Evolutionary conservation across 1,139 yeast species (phyloP), one percentile per base, ranked within the genome.

Genomic region (Candida sp.): DNA sequence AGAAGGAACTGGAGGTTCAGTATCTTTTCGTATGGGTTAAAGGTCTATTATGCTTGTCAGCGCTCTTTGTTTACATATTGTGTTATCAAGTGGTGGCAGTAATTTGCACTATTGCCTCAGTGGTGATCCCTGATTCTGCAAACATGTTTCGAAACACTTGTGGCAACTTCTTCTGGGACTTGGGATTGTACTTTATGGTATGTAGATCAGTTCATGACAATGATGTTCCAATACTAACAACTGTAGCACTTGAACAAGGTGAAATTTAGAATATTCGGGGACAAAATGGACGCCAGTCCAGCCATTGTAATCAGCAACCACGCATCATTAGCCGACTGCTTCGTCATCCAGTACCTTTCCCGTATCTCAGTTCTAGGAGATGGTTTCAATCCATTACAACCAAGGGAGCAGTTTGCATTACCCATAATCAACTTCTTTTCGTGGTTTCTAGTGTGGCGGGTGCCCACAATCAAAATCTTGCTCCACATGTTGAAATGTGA

Each of bases 371-470:
- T 47, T 8, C 40, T 54, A 41, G 35, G 45, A 23, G 42, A 42
- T 49, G 5, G 32, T 42, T 37, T 34, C 39, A 31, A 25, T 28
- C 50, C 7, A 50, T 57, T 46, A 41, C 50, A 44, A 41, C 39
- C 17, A 37, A 3, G 42, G 7, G 49, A 46, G 22, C 47, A 44
- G 22, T 43, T 69, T 50, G 57, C 68, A 2, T 60, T 66, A 4
- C 86, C 86, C 0, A 61, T 69, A 23, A 67, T 80, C 8, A 78
- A 73, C 51, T 85, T 81, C 63, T 85, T 85, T 62, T 77, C 86
- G 1, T 85, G 90, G 90, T 84, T 80, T 56, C 58, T 69, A 7
- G 57, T 85, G 7, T 85, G 90, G 90, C 60, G 72, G 26, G 68
- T 83, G 0, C 90, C 90, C 2, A 73, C 77, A 0, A 37, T 80